Conservation (phyloP, 306 rosid genomes). For the Gynostemma pentaphyllum region DNA sequence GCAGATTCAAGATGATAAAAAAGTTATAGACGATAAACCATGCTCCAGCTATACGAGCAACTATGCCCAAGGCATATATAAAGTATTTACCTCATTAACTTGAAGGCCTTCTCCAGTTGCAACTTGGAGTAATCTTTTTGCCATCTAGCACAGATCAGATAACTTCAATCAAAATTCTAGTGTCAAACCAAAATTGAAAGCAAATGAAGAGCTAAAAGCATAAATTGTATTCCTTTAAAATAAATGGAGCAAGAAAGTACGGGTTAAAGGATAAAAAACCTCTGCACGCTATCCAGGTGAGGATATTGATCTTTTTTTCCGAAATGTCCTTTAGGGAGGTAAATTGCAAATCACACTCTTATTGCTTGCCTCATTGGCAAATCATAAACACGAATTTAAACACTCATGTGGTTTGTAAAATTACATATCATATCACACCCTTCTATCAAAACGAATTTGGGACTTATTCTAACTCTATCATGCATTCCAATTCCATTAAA, state of each 20-base stretch:
- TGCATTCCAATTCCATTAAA: no score
- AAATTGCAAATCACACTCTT: no score
- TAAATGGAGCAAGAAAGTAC: neutral
- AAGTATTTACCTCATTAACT: slow-evolving; percentile 62
- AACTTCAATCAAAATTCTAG: neutral
- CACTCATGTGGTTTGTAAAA: no score
- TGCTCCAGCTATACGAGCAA: slow-evolving; percentile 5
- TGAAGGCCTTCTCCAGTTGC: slow-evolving; percentile 77
- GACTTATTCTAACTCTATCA: no score
- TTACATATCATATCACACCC: no score
- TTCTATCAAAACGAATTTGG: no score
- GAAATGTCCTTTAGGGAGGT: no score
- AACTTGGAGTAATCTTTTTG: slow-evolving; percentile 71
- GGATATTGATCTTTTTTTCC: neutral
- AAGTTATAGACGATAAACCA: neutral
- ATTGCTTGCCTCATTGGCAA: no score
- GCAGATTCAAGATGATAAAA: neutral
- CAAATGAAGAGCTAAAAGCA: neutral
- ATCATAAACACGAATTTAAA: no score
- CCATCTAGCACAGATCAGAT: slow-evolving; percentile 57
- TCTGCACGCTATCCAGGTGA: neutral
- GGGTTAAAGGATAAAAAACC: neutral
- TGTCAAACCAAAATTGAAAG: neutral
- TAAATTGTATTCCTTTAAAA: neutral
- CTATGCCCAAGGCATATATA: neutral